Evolutionary conservation across 139 green algal genomes (phyloP), one percentile per base, ranked within the genome.

Genomic region (Pseudopediastrum boryanum): DNA sequence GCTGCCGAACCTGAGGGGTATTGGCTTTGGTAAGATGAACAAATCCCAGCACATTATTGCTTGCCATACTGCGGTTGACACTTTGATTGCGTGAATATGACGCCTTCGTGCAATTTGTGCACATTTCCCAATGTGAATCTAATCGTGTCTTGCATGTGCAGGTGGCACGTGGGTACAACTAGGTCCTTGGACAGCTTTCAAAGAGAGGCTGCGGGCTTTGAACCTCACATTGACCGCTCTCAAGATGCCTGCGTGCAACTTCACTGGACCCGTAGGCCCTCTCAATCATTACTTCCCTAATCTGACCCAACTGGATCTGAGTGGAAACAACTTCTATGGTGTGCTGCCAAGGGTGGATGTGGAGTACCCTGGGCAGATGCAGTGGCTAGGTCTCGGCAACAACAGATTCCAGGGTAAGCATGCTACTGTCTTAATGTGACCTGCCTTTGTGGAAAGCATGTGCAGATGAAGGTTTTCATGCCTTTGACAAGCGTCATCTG

Each of bases 111-210:
- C 33, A 61, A 35, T 39, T 73, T 29, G 10, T 23, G 6, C 19
- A n/a, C 16, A 52, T 10, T 36, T 44, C 2, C 42, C 27, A 62
- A 50, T 10, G 27, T 65, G 27, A 38, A 23, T 2, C 13, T 38
- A 36, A 84, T 2, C 0, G 3, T 8, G 31, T 29, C 2, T 21
- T 85, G 9, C 71, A 88, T 65, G 42, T 84, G 16, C 83, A 81
- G 51, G 54, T 33, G 29, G 50, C 42, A 43, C 82, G 39, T 44
- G 75, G 59, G n/a, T 80, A 29, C 36, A 41, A 48, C 48, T 73
- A 19, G 31, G 39, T 5, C 29, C 65, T 65, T 76, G 68, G 76
- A 29, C 46, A 25, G 33, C 54, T 4, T 23, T 46, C 2, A 51
- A 63, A 13, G 44, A 86, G 19, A 33, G 13, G 10, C 36, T 90